phyloP scores from a whole-genome alignment of 257 asterid species.

The Oldenlandia corymbosa region DNA sequence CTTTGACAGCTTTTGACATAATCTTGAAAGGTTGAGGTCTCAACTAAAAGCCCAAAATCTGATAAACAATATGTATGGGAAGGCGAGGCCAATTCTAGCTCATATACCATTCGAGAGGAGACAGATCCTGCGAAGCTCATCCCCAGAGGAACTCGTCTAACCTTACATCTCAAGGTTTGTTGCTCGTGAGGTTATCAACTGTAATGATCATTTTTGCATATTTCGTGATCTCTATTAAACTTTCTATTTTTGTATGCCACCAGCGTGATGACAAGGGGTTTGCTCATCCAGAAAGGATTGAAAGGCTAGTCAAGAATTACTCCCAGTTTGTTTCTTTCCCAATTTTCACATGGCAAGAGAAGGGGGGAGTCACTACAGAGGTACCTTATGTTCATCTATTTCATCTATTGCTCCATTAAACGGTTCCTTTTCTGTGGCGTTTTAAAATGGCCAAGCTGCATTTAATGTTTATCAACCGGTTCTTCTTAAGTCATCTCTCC shows the following conservation, averaged over 20 bases:
- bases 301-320: conserved; percentile 87
- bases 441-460: neutral
- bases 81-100: conserved; percentile 88
- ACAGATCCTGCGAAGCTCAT: conserved; percentile 81
- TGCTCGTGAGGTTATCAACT: neutral
- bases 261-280: conserved; percentile 92
- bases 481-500: neutral
- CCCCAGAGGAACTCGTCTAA: conserved; percentile 93
- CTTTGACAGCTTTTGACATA: conserved; percentile 10
- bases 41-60: conserved; percentile 93
- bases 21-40: conserved; percentile 77
- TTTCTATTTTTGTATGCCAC: conserved; percentile 15
- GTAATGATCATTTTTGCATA: neutral
- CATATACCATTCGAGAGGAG: conserved; percentile 88
- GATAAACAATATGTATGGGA: conserved; percentile 97
- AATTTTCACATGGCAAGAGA: conserved; percentile 97
- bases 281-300: conserved; percentile 89
- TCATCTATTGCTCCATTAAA: neutral
- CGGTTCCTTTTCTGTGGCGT: neutral
- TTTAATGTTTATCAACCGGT: neutral
- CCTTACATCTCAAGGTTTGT: conserved; percentile 80
- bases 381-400: conserved; percentile 23
- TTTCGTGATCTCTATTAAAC: conserved; percentile 3
- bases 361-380: conserved; percentile 96
- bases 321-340: conserved; percentile 97